Evolutionary conservation across 1,139 yeast species (phyloP).

Genomic region (Candida gigantensis): DNA sequence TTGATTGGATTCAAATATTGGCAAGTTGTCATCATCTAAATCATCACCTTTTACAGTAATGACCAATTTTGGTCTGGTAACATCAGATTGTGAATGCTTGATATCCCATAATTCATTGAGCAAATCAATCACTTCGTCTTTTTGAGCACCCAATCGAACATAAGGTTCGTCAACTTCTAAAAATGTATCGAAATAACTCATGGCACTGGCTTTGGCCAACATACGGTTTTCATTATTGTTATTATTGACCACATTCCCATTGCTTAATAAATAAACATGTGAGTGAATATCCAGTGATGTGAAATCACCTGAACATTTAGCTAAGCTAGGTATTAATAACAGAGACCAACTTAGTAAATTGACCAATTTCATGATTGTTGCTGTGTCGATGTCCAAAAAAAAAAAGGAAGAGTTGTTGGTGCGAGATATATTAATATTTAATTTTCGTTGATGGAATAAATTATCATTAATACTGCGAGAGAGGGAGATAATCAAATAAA

Average conservation of each 20-base stretch:
- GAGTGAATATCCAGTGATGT: too few species aligned
- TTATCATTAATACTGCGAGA: too few species aligned
- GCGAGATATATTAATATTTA: too few species aligned
- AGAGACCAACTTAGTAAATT: constrained; percentile 15
- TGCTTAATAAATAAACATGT: constrained; percentile 24
- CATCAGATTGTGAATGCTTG: constrained; percentile 14
- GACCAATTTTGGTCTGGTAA: constrained; percentile 41
- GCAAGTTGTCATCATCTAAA: constrained; percentile 21
- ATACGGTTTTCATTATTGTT: constrained; percentile 6
- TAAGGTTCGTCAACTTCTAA: constrained; percentile 3
- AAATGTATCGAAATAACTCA: constrained; percentile 7
- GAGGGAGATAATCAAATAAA: too few species aligned
- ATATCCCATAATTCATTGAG: constrained; percentile 22
- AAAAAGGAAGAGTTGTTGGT: too few species aligned
- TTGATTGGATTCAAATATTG: constrained; percentile 17
- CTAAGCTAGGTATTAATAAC: constrained; percentile 7
- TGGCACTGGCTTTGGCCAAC: constrained; percentile 13
- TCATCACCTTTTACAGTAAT: constrained; percentile 41
- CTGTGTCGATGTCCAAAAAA: neutral
- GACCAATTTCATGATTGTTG: constrained; percentile 17
- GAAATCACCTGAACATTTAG: too few species aligned
- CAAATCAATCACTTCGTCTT: constrained; percentile 27
- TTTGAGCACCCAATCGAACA: constrained; percentile 27
- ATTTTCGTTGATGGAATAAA: too few species aligned
- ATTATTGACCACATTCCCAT: neutral